Evolutionary conservation across 805 yeast genomes (phyloP).

Genomic region (Suhomyces sp.): DNA sequence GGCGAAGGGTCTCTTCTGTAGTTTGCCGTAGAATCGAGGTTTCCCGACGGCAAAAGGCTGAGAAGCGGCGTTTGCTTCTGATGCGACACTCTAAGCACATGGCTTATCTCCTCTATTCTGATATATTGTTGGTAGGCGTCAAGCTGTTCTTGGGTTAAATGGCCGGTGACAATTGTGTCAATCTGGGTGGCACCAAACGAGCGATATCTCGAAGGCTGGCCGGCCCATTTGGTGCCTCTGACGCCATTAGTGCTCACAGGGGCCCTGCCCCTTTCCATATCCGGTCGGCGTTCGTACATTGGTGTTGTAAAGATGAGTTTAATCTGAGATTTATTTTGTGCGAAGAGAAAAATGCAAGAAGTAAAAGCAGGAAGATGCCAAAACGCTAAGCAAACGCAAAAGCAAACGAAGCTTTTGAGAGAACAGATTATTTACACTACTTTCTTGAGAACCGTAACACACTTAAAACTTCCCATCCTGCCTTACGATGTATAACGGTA

Average conservation of each 20-base stretch:
- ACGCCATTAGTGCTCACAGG: background rate
- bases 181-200: conserved; percentile 19
- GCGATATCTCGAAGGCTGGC: conserved; percentile 26
- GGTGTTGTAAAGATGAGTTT: background rate
- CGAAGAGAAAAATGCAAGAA: background rate
- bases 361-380: background rate
- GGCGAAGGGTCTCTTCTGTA: conserved; percentile 74
- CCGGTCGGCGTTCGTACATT: background rate
- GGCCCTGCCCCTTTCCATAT: background rate
- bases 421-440: too few species aligned
- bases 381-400: background rate
- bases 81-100: conserved; percentile 42
- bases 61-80: conserved; percentile 34
- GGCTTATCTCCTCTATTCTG: conserved; percentile 78
- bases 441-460: conserved; percentile 56
- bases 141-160: conserved; percentile 64
- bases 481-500: conserved; percentile 64
- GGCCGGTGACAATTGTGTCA: conserved; percentile 41
- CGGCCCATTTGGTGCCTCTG: conserved; percentile 33
- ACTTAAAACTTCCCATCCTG: conserved; percentile 93
- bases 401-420: background rate
- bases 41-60: conserved; percentile 46
- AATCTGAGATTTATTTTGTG: background rate
- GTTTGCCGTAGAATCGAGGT: conserved; percentile 26
- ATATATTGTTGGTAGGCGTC: conserved; percentile 67